Conservation (phyloP, 2,329 filamentous ascomycete genomes). For the Endoconidiophora laricicola region DNA sequence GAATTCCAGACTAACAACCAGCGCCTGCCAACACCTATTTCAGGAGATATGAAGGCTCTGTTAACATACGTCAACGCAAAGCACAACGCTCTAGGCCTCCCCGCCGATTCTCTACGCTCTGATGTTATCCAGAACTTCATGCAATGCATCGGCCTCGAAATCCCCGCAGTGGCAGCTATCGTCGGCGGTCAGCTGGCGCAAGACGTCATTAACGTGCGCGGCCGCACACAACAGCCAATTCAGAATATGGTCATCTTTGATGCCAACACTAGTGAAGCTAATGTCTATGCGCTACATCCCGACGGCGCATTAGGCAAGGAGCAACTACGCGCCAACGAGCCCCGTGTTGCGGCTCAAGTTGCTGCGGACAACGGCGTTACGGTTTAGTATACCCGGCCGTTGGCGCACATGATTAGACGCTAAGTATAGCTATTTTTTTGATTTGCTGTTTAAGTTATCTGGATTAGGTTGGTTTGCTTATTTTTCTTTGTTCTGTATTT, state of each 20-base stretch:
- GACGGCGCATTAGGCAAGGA: conserved; percentile 25
- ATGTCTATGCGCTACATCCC: conserved; percentile 69
- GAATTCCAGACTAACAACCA: conserved; percentile 48
- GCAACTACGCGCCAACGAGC: conserved; percentile 4
- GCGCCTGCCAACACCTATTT: conserved; percentile 24
- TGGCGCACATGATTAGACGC: background rate
- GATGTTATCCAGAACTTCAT: conserved; percentile 71
- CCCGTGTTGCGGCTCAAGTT: background rate
- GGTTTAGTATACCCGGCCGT: background rate
- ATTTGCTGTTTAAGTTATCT: no score
- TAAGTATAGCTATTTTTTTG: no score
- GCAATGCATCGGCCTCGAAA: conserved; percentile 68
- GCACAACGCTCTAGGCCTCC: conserved; percentile 57
- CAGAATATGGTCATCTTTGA: conserved; percentile 93
- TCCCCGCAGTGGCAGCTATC: conserved; percentile 75
- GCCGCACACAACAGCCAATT: conserved; percentile 79
- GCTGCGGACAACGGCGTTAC: conserved; percentile 3
- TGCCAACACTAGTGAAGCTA: conserved; percentile 60
- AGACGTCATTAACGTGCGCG: conserved; percentile 92
- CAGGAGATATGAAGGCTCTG: conserved; percentile 42
- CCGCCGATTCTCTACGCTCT: conserved; percentile 47
- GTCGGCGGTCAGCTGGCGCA: conserved; percentile 83
- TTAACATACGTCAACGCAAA: conserved; percentile 62
- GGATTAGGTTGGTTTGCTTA: no score
- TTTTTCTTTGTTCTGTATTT: no score